Base-by-base conservation (phyloP, 23 red algal genomes). In the Gracilaria gracilis region DNA sequence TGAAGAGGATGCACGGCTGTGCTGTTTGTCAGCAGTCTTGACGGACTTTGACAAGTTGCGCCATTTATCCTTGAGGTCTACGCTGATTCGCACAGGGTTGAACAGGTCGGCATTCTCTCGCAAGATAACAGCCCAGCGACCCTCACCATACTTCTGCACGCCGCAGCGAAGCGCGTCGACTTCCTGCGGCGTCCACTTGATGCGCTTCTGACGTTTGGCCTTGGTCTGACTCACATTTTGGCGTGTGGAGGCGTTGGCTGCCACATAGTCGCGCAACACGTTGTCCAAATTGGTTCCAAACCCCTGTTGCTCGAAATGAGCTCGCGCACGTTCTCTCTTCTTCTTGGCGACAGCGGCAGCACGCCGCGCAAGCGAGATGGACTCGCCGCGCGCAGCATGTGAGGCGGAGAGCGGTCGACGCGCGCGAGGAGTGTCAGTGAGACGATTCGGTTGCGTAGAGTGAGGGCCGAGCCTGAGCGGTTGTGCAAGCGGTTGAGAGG, bases 21-120 rank as follows among this genome's bases (percentile, higher is more conserved):
- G 35, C 16, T 0, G 54, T 9, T 57, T 40, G 40, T 59, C 49
- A 14, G 33, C 40, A 53, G 53, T 82, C 58, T 59, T 75, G 67
- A 61, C 4, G 28, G 71, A 39, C 42, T 88, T 88, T 28, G 70
- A 88, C 33, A 88, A 48, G 53, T 88, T 88, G 9, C 84, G 84
- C 84, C 84, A 88, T 57, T 88, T 88, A 40, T 88, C 84, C 46
- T 88, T 88, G 50, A 88, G 66, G 46, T 88, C 84, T 46, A 88
- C 84, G 70, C 67, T 76, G 34, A 88, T 88, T 23, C 84, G 67
- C 16, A 72, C 65, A 4, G 67, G 48, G 57, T 88, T 64, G 51
- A 88, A 88, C 16, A 49, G 36, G 37, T 58, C 20, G 2, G 84
- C 84, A 72, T 74, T 70, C 70, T 88, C 84, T 35, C 84, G 65